Conservation (phyloP, 768 basidiomycete species). For the Boletus tomentosulus region DNA sequence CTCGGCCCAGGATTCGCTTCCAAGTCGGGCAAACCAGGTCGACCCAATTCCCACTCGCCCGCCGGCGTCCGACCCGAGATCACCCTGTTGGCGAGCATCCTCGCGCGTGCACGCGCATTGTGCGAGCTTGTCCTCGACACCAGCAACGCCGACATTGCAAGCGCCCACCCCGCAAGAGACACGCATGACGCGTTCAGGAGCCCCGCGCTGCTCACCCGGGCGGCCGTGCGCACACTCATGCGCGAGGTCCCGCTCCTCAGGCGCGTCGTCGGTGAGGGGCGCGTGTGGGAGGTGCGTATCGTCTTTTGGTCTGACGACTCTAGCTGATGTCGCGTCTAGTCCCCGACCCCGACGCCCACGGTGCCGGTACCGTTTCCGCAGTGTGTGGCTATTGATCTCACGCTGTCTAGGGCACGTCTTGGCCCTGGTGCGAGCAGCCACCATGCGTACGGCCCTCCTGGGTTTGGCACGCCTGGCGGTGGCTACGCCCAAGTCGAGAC, state of each 20-base stretch:
- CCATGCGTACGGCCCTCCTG: slow-evolving; percentile 11
- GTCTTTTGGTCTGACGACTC: neutral
- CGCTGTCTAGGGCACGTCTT: slow-evolving; percentile 6
- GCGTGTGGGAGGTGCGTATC: slow-evolving; percentile 52
- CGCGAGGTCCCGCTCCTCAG: no score
- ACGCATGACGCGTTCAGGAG: neutral
- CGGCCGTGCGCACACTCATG: slow-evolving; percentile 33
- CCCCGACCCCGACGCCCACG: slow-evolving; percentile 8
- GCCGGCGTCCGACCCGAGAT: slow-evolving; percentile 6
- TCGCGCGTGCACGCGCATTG: slow-evolving; percentile 12
- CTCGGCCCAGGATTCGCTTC: slow-evolving; percentile 12
- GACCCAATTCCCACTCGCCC: neutral
- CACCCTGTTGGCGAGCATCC: slow-evolving; percentile 6
- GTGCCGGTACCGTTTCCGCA: slow-evolving; percentile 7
- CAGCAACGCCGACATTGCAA: neutral
- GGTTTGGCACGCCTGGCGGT: slow-evolving; percentile 17
- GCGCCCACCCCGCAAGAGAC: neutral
- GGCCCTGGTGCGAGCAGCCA: slow-evolving; percentile 11
- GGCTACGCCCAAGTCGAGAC: slow-evolving; percentile 17
- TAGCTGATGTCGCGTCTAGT: slow-evolving; percentile 1
- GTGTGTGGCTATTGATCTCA: slow-evolving; percentile 10
- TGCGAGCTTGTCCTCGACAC: slow-evolving; percentile 21
- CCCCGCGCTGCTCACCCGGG: slow-evolving; percentile 35
- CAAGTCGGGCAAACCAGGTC: neutral
- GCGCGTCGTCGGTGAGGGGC: slow-evolving; percentile 37